Percentiles rank a stretch among this genome's conserved stretches.
These are phyloP conservation scores for Steccherinum ochraceum DNA, from an alignment of 768 basidiomycete species.

Conservation along the genomic window DNA sequence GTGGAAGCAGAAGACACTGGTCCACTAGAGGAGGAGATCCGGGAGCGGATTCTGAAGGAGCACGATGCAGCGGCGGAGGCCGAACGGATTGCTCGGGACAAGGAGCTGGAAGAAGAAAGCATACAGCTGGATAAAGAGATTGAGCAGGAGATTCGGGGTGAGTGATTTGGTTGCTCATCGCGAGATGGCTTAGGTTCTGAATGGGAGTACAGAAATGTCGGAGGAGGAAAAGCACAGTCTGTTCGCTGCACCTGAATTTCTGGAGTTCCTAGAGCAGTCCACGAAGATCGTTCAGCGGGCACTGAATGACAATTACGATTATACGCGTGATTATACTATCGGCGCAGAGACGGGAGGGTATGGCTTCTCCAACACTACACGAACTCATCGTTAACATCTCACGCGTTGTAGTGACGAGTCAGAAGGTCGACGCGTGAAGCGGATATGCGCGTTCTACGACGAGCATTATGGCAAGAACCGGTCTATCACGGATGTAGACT, in stretches of 20 bases:
- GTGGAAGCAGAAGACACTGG: conserved; percentile 48
- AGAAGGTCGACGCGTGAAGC: conserved; percentile 84
- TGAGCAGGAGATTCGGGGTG: conserved; percentile 80
- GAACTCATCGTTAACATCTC: not conserved
- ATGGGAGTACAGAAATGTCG: conserved; percentile 55
- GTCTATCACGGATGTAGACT: conserved; percentile 94
- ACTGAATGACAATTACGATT: conserved; percentile 93
- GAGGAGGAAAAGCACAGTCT: conserved; percentile 83
- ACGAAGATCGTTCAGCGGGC: conserved; percentile 95
- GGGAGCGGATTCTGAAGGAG: conserved; percentile 61
- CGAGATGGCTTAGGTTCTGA: not conserved
- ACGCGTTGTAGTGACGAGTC: conserved; percentile 65
- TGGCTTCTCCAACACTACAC: conserved; percentile 23
- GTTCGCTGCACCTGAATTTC: conserved; percentile 82
- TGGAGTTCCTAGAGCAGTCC: conserved; percentile 90
- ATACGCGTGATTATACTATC: conserved; percentile 94
- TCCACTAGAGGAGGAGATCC: conserved; percentile 61
- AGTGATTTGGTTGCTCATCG: not conserved
- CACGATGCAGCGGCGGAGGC: conserved; percentile 54
- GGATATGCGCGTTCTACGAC: conserved; percentile 92
- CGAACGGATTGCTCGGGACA: conserved; percentile 63
- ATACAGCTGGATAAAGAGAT: conserved; percentile 81
- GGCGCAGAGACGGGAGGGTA: conserved; percentile 80
- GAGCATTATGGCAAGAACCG: conserved; percentile 88
- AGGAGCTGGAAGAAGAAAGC: conserved; percentile 78